Conservation (phyloP, 441 rosid species). For the Arabidopsis hybrid region DNA sequence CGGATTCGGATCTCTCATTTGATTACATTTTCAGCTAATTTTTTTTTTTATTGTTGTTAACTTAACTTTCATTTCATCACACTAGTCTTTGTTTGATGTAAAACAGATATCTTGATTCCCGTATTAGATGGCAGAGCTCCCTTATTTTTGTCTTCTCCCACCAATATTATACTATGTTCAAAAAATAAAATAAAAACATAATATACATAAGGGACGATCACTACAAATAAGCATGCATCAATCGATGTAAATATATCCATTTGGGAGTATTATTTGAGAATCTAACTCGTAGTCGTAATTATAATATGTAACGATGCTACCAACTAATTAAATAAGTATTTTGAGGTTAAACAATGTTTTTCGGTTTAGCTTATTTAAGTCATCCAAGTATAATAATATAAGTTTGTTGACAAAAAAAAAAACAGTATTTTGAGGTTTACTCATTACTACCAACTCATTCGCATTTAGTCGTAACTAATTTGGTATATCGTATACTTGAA, state of each 20-base stretch:
- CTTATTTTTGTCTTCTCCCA: slow-evolving; percentile 3
- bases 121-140: slow-evolving; percentile 1
- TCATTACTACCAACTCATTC: slow-evolving; percentile 5
- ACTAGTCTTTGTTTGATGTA: neutral
- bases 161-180: neutral
- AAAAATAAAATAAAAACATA: neutral
- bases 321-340: too few species aligned
- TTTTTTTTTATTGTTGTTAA: neutral
- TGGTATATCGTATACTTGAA: neutral
- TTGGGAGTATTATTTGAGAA: neutral
- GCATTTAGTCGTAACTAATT: slow-evolving; percentile 14
- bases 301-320: too few species aligned
- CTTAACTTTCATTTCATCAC: neutral
- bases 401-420: too few species aligned
- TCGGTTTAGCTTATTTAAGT: too few species aligned
- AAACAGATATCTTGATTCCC: neutral
- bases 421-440: too few species aligned
- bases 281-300: too few species aligned
- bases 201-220: too few species aligned
- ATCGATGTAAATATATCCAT: neutral
- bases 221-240: neutral
- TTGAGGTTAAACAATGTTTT: too few species aligned
- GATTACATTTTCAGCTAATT: neutral
- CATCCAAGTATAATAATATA: too few species aligned
- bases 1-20: too few species aligned